A percentile compares a stretch with the other conserved stretches of the same genome.
Conservation (phyloP, 257 asterid genomes). For the Asclepias syriaca region DNA sequence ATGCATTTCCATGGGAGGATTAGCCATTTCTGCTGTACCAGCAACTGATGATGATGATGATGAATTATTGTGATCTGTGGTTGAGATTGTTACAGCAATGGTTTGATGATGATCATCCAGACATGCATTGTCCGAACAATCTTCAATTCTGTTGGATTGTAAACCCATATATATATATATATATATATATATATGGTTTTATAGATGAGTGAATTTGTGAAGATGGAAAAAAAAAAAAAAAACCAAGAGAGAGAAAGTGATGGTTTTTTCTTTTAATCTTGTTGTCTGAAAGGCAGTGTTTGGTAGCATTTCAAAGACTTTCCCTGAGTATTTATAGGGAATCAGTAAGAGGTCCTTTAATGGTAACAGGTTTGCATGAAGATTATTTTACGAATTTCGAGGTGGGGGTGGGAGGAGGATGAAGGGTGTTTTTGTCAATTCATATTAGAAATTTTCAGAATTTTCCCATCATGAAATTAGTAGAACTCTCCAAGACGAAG, state of each 20-base stretch:
- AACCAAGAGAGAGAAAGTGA: not conserved
- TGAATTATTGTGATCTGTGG: not conserved
- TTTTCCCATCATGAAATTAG: too few relatives aligned
- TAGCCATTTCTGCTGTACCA: conserved; percentile 6
- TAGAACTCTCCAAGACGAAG: too few relatives aligned
- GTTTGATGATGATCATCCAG: conserved; percentile 17
- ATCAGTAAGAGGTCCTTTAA: not conserved
- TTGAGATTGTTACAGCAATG: conserved; percentile 7
- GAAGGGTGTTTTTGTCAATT: not conserved
- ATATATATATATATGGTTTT: too few relatives aligned
- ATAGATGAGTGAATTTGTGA: conserved; percentile 6
- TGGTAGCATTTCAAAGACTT: not conserved
- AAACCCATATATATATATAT: conserved; percentile 30
- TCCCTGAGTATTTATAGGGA: not conserved
- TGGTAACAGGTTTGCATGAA: not conserved
- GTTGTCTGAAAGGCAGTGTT: not conserved
- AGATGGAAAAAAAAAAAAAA: not conserved
- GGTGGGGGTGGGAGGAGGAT: too few relatives aligned
- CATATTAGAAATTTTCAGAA: too few relatives aligned
- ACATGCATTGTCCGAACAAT: conserved; percentile 30
- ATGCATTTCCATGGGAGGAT: conserved; percentile 42
- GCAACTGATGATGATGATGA: not conserved
- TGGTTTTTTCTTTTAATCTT: not conserved
- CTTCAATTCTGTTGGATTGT: conserved; percentile 52
- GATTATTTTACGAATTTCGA: not conserved